phyloP scores from a whole-genome alignment of 495 filamentous ascomycete species.

The Penicillium taxi region DNA sequence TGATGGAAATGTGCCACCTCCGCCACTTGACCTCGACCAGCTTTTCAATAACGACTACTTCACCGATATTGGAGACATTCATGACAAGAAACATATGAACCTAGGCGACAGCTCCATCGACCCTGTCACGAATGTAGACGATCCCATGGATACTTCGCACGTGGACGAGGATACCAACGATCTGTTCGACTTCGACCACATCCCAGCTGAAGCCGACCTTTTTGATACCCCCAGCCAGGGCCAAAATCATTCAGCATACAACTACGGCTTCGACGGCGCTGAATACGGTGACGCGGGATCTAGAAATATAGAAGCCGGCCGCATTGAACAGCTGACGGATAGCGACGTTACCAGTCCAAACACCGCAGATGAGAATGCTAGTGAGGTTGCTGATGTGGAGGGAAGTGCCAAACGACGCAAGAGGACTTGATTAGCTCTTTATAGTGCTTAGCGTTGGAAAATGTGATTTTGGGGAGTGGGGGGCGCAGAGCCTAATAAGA shows the following conservation, averaged over 20 bases:
- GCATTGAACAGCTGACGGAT: slow-evolving; percentile 40
- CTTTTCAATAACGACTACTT: slow-evolving; percentile 62
- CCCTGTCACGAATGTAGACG: slow-evolving; percentile 7
- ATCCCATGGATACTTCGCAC: slow-evolving; percentile 4
- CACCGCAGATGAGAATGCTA: slow-evolving; percentile 19
- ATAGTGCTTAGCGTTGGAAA: too few species aligned
- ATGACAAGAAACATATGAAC: slow-evolving; percentile 19
- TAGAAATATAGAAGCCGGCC: slow-evolving; percentile 18
- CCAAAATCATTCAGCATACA: slow-evolving; percentile 20
- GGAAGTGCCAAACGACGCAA: slow-evolving; percentile 32
- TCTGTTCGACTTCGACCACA: slow-evolving; percentile 38
- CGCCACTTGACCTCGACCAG: slow-evolving; percentile 57
- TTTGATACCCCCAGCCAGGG: slow-evolving; percentile 26
- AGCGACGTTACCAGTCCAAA: slow-evolving; percentile 42
- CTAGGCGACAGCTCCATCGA: slow-evolving; percentile 10
- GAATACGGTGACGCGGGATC: slow-evolving; percentile 18
- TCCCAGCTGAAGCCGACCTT: slow-evolving; percentile 31
- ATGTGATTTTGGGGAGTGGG: too few species aligned
- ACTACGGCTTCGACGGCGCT: slow-evolving; percentile 24
- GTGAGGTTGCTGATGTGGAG: slow-evolving; percentile 11
- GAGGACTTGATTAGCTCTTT: slow-evolving; percentile 22
- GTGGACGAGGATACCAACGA: slow-evolving; percentile 29
- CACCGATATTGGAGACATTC: slow-evolving; percentile 32
- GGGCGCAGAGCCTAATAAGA: too few species aligned
- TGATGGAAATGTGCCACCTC: slow-evolving; percentile 32